Evolutionary conservation across 2,329 filamentous ascomycete genomes (phyloP).

Genomic region (Clonostachys byssicola): DNA sequence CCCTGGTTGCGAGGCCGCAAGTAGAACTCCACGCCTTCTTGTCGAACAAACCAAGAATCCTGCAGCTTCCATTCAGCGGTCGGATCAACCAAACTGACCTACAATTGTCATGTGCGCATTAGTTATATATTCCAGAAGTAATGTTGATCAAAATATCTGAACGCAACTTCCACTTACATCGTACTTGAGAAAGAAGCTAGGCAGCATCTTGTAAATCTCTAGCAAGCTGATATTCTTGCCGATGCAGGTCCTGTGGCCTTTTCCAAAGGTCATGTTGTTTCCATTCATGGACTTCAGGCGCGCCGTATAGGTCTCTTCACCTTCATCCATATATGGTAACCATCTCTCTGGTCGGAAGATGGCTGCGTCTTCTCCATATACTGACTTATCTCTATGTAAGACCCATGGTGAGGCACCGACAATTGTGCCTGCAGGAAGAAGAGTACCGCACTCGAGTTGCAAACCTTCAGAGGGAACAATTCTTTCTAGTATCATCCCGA

Average conservation of each 20-base stretch:
- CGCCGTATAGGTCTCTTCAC: slow-evolving; percentile 17
- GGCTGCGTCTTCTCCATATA: slow-evolving; percentile 30
- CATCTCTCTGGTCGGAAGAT: slow-evolving; percentile 42
- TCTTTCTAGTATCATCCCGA: slow-evolving; percentile 43
- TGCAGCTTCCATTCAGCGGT: too few relatives aligned
- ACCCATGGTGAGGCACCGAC: slow-evolving; percentile 36
- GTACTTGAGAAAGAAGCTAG: slow-evolving; percentile 37
- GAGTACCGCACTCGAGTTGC: slow-evolving; percentile 21
- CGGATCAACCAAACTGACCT: too few relatives aligned
- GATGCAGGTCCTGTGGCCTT: slow-evolving; percentile 31
- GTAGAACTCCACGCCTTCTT: too few relatives aligned
- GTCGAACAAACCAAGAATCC: too few relatives aligned
- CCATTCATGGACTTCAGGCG: slow-evolving; percentile 30
- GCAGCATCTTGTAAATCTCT: slow-evolving; percentile 27
- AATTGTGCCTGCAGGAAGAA: slow-evolving; percentile 25
- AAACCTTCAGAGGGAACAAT: slow-evolving; percentile 37
- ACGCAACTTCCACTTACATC: slow-evolving; percentile 12
- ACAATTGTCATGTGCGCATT: too few relatives aligned
- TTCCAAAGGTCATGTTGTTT: slow-evolving; percentile 29
- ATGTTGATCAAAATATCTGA: too few relatives aligned
- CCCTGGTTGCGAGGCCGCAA: too few relatives aligned
- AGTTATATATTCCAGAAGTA: too few relatives aligned
- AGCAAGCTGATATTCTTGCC: slow-evolving; percentile 25
- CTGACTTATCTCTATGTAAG: slow-evolving; percentile 27
- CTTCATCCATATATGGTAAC: slow-evolving; percentile 28